phyloP scores from a whole-genome alignment of 2,329 filamentous ascomycete species.

The Exserohilum turcica region DNA sequence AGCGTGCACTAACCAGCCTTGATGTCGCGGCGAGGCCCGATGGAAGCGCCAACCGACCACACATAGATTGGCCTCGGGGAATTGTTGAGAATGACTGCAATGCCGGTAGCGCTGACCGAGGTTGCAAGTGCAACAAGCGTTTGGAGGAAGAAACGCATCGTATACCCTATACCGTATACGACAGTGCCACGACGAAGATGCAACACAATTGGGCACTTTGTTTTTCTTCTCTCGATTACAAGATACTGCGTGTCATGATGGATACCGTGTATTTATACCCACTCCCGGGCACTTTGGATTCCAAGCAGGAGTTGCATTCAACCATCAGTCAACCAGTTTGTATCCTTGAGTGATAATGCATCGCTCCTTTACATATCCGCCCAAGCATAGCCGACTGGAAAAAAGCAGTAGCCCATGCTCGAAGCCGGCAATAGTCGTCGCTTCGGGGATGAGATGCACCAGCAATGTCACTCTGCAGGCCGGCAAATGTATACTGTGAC shows the following conservation, averaged over 20 bases:
- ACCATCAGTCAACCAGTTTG: background rate
- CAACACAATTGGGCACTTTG: no score
- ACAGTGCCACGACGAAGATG: no score
- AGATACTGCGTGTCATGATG: no score
- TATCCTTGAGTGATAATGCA: background rate
- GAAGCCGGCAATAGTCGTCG: background rate
- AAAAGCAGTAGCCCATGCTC: background rate
- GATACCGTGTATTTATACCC: no score
- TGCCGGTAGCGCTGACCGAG: slow-evolving; percentile 29
- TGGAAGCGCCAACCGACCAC: slow-evolving; percentile 30
- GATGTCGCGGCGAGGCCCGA: slow-evolving; percentile 21
- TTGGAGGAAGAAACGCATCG: slow-evolving; percentile 22
- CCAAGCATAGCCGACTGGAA: background rate
- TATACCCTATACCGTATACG: no score
- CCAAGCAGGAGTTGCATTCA: no score
- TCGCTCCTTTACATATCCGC: background rate
- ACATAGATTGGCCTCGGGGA: slow-evolving; percentile 27
- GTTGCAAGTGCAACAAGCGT: slow-evolving; percentile 19
- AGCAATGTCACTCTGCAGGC: slow-evolving; percentile 11
- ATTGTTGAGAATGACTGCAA: slow-evolving; percentile 34
- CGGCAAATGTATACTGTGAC: slow-evolving; percentile 2
- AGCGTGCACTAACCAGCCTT: slow-evolving; percentile 15
- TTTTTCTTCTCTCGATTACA: no score
- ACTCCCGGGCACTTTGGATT: no score
- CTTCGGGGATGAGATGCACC: background rate